Conservation (phyloP, 164 flowering plant species). For the Chimonanthus praecox region DNA sequence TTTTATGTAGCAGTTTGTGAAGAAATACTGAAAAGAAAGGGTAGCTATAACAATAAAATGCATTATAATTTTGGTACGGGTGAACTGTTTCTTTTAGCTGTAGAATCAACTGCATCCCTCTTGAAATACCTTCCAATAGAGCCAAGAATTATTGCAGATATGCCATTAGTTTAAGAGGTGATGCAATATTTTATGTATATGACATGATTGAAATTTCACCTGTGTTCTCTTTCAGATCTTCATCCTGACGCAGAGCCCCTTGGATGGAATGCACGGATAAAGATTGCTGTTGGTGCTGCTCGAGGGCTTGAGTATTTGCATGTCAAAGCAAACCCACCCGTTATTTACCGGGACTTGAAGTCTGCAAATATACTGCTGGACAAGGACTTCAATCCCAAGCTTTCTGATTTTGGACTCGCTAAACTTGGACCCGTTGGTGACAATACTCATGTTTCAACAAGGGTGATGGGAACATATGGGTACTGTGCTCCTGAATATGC, state of each 20-base stretch:
- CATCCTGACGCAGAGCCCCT: constrained; percentile 40
- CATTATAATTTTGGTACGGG: background rate
- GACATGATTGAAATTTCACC: background rate
- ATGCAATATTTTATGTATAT: background rate
- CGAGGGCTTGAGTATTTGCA: constrained; percentile 80
- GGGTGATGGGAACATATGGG: constrained; percentile 82
- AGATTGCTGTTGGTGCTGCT: constrained; percentile 77
- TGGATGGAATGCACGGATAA: constrained; percentile 62
- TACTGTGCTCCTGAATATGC: constrained; percentile 84
- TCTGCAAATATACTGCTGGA: constrained; percentile 80
- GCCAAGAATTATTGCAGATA: background rate
- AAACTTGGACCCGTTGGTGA: constrained; percentile 85
- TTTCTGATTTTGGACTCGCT: constrained; percentile 88
- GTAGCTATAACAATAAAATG: too few species aligned
- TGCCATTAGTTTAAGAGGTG: too few species aligned
- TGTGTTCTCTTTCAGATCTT: constrained; percentile 29
- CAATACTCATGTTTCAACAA: constrained; percentile 70
- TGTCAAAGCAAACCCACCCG: constrained; percentile 63
- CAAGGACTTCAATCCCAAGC: constrained; percentile 61
- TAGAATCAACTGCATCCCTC: background rate
- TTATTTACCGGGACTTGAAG: constrained; percentile 78
- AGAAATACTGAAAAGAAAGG: background rate
- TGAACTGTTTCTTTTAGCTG: background rate
- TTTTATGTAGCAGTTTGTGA: background rate
- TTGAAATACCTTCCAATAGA: too few species aligned